phyloP scores from a whole-genome alignment of 2,329 filamentous ascomycete genomes.

The Pestalotiopsis sp. region DNA sequence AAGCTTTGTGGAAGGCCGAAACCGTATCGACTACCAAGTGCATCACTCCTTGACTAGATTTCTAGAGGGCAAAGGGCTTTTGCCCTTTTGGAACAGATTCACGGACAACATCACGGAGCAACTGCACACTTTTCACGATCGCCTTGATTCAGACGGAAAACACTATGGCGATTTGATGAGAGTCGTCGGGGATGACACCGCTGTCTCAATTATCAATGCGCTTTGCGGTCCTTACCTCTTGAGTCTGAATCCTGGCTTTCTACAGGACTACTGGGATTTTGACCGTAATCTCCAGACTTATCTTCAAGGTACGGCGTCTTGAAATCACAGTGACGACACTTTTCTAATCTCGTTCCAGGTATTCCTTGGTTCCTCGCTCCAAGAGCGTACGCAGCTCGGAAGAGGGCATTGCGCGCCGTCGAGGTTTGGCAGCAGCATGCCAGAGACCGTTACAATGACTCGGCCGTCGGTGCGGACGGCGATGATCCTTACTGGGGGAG shows the following conservation, averaged over 20 bases:
- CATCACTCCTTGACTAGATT: conserved; percentile 20
- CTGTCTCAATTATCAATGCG: conserved; percentile 21
- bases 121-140: conserved; percentile 16
- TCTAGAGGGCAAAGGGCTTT: conserved; percentile 24
- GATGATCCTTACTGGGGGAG: conserved; percentile 23
- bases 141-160: conserved; percentile 15
- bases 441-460: conserved; percentile 16
- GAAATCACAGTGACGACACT: too few species aligned
- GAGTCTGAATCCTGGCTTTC: conserved; percentile 20
- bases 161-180: conserved; percentile 23
- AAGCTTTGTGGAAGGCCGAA: conserved; percentile 20
- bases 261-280: conserved; percentile 25
- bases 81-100: conserved; percentile 25
- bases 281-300: conserved; percentile 14
- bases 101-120: conserved; percentile 19
- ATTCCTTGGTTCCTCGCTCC: conserved; percentile 25
- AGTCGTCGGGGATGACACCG: conserved; percentile 20
- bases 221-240: conserved; percentile 27
- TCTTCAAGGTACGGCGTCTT: neutral
- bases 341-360: neutral
- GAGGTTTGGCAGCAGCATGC: conserved; percentile 21
- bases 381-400: conserved; percentile 22
- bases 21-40: conserved; percentile 23
- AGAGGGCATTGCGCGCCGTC: conserved; percentile 20
- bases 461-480: conserved; percentile 16